Conservation (phyloP, 352 stramenopile species). For the Phytophthora citricola region DNA sequence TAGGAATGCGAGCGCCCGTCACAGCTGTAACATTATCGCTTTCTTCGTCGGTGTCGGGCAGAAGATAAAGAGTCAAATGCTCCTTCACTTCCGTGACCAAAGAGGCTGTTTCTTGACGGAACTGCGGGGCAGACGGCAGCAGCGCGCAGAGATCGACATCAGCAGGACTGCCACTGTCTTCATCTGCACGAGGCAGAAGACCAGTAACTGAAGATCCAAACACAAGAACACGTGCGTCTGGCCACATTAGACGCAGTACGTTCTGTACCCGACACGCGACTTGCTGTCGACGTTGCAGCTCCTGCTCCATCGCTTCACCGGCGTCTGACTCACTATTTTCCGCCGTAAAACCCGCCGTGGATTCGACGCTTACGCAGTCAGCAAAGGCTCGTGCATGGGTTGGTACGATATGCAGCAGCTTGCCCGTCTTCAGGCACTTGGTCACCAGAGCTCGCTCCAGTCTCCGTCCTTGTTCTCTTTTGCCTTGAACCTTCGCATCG, state of each 20-base stretch:
- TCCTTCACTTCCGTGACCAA: slow-evolving; percentile 72
- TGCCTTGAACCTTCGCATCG: slow-evolving; percentile 29
- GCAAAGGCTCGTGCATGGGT: slow-evolving; percentile 29
- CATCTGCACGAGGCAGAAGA: slow-evolving; percentile 27
- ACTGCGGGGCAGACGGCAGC: slow-evolving; percentile 56
- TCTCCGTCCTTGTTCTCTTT: slow-evolving; percentile 39
- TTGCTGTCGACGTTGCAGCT: slow-evolving; percentile 37
- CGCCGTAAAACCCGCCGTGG: not conserved
- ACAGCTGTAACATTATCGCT: slow-evolving; percentile 30
- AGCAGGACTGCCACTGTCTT: not conserved
- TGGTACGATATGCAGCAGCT: slow-evolving; percentile 52
- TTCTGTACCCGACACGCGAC: slow-evolving; percentile 51
- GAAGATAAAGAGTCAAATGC: slow-evolving; percentile 69
- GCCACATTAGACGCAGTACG: slow-evolving; percentile 64
- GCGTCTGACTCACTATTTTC: not conserved
- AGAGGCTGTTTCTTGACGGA: slow-evolving; percentile 56
- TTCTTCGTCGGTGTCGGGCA: slow-evolving; percentile 21
- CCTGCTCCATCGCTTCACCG: slow-evolving; percentile 6
- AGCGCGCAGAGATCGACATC: slow-evolving; percentile 83
- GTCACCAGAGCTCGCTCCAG: slow-evolving; percentile 58
- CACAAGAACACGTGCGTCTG: slow-evolving; percentile 62
- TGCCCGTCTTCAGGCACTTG: slow-evolving; percentile 40
- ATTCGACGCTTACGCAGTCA: slow-evolving; percentile 1
- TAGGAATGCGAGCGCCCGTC: slow-evolving; percentile 65
- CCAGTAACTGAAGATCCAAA: slow-evolving; percentile 77